Evolutionary conservation across 768 basidiomycete genomes (phyloP), one percentile per base, ranked within the genome.

Genomic region (Podaxis sp.): DNA sequence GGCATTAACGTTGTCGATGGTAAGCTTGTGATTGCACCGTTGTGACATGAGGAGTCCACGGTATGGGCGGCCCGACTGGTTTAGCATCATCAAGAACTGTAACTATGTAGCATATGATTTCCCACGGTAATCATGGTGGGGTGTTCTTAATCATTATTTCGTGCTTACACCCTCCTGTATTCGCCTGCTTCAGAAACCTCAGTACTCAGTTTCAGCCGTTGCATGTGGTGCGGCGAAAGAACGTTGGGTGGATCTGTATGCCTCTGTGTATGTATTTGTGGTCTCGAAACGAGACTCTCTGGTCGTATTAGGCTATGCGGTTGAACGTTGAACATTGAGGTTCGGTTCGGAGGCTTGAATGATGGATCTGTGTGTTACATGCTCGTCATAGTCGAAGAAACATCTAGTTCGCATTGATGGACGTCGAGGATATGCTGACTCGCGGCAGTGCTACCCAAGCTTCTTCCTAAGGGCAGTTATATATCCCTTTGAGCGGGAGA

Each of bases 41-140:
- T 25, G 52, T 48, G 28, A 25, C 59, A 61, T 60, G 51, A 59
- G 37, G 50, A 25, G 50, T 51, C 59, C 59, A 54, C 48, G 50
- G 59, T 36, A 23, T 48, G 59, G 51, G 25, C 59, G 59, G 59
- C 36, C 59, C 59, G 59, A 60, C 18, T 52, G 48, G 50, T 35
- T 38, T n/a, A 40, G 50, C 37, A 52, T 52, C 51, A 58, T 37
- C 37, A 32, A 32, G 32, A 32, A 32, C 32, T 3, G 59, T n/a
- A 46, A 53, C 42, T 27, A 35, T 13, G 47, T 6, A 18, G n/a
- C 13, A 32, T 32, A 60, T 54, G 42, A 61, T 55, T 61, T 61
- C 59, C 21, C 59, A 61, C 59, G 35, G 42, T 55, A 44, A 61
- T 61, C 53, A 55, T 44, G 18, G 47, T 53, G 42, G 47, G 55